Evolutionary conservation across 2,329 filamentous ascomycete species (phyloP).

Genomic region (Colletotrichum sidae): DNA sequence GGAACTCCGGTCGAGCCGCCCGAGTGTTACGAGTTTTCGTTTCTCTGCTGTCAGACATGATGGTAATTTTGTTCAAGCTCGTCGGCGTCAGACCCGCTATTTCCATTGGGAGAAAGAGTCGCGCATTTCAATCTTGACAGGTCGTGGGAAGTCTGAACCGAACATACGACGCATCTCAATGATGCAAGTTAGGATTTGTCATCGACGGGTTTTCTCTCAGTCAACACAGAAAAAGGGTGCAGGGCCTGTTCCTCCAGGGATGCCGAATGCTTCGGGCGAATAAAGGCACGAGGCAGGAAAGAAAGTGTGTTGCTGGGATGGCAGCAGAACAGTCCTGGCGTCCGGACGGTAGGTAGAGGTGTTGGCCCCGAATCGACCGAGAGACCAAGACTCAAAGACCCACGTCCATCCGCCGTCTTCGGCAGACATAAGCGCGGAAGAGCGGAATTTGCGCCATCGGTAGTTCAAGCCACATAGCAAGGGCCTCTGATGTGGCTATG

Average conservation of each 20-base stretch:
- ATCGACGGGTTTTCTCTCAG: conserved; percentile 28
- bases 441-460: conserved; percentile 7
- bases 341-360: conserved; percentile 22
- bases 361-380: conserved; percentile 24
- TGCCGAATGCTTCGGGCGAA: conserved; percentile 30
- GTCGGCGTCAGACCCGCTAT: no score
- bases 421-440: conserved; percentile 9
- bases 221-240: background rate
- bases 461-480: background rate
- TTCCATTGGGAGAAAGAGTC: background rate
- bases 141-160: background rate
- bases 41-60: conserved; percentile 9
- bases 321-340: conserved; percentile 17
- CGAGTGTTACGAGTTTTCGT: conserved; percentile 17
- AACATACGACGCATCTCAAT: conserved; percentile 10
- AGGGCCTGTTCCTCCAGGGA: conserved; percentile 8
- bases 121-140: conserved; percentile 8
- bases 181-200: conserved; percentile 20
- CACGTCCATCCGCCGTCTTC: conserved; percentile 15
- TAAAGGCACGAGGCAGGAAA: conserved; percentile 24
- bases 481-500: no score
- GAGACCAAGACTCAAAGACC: conserved; percentile 10
- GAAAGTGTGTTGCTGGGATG: conserved; percentile 9
- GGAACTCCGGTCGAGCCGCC: conserved; percentile 34
- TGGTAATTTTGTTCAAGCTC: conserved; percentile 9